These are phyloP conservation scores for Colletotrichum gloeosporioides DNA, from an alignment of 2,329 filamentous ascomycete genomes.

Conservation along the genomic window DNA sequence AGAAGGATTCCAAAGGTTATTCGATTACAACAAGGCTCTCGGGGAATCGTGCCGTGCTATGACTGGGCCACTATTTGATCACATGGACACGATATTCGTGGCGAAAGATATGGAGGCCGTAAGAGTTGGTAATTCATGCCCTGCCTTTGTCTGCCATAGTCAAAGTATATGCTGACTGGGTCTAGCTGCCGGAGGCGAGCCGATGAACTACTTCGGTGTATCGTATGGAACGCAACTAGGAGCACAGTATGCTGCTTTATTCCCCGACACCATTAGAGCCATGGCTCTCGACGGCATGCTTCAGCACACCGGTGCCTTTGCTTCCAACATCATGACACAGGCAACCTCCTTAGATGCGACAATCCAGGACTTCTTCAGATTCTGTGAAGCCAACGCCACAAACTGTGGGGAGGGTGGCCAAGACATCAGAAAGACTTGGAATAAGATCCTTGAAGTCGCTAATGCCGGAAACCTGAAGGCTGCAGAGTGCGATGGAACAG, in stretches of 20 bases:
- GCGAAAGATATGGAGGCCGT: conserved; percentile 16
- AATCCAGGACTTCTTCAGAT: conserved; percentile 12
- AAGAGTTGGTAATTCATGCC: neutral
- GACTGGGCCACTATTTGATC: neutral
- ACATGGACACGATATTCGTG: conserved; percentile 6
- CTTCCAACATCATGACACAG: conserved; percentile 14
- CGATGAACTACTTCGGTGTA: conserved; percentile 10
- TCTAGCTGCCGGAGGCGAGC: neutral
- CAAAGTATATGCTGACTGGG: neutral
- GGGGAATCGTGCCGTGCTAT: conserved; percentile 11
- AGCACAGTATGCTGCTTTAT: conserved; percentile 3
- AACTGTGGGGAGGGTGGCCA: conserved; percentile 4
- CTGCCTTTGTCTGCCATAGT: rapidly evolving
- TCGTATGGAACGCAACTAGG: conserved; percentile 15
- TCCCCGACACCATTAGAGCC: neutral
- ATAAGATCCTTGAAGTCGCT: neutral
- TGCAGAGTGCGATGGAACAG: conserved; percentile 2
- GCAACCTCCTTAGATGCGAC: conserved; percentile 14
- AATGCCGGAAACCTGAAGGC: conserved; percentile 2
- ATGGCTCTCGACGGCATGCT: conserved; percentile 17
- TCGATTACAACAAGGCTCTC: conserved; percentile 8
- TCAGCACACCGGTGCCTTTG: conserved; percentile 9
- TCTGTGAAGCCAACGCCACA: neutral
- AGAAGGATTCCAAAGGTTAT: neutral
- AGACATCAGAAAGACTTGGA: conserved; percentile 5